phyloP scores from a whole-genome alignment of 805 yeast species.

The Candida anglica region DNA sequence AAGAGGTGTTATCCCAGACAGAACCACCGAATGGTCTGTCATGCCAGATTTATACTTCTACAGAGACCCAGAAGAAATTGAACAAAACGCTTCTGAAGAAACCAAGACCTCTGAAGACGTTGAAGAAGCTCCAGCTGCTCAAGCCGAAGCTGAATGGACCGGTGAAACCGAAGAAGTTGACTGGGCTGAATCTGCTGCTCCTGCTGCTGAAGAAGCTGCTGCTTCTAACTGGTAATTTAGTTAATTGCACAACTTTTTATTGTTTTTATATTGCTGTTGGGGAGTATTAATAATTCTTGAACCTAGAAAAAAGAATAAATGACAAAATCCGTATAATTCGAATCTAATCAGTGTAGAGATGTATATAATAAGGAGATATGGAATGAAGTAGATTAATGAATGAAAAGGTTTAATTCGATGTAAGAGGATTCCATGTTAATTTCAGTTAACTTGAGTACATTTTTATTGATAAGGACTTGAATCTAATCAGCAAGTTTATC shows the following conservation, averaged over 20 bases:
- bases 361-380: no score
- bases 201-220: constrained; percentile 76
- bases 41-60: constrained; percentile 99
- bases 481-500: no score
- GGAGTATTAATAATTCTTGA: constrained; percentile 10
- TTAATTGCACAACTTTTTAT: constrained; percentile 3
- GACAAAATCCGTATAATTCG: constrained; percentile 11
- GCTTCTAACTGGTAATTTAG: constrained; percentile 42
- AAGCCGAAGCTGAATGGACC: constrained; percentile 53
- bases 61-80: constrained; percentile 99
- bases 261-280: constrained; percentile 7
- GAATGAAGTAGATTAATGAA: no score
- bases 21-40: constrained; percentile 96
- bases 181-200: constrained; percentile 58
- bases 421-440: no score
- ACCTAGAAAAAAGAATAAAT: constrained; percentile 9
- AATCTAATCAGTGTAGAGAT: no score
- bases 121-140: constrained; percentile 62
- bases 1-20: constrained; percentile 95
- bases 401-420: no score
- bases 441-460: no score
- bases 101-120: constrained; percentile 49
- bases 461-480: no score
- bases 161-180: constrained; percentile 60
- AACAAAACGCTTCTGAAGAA: constrained; percentile 64